These are phyloP conservation scores for Aspergillus ruber DNA, from an alignment of 2,329 filamentous ascomycete genomes.

Conservation along the genomic window DNA sequence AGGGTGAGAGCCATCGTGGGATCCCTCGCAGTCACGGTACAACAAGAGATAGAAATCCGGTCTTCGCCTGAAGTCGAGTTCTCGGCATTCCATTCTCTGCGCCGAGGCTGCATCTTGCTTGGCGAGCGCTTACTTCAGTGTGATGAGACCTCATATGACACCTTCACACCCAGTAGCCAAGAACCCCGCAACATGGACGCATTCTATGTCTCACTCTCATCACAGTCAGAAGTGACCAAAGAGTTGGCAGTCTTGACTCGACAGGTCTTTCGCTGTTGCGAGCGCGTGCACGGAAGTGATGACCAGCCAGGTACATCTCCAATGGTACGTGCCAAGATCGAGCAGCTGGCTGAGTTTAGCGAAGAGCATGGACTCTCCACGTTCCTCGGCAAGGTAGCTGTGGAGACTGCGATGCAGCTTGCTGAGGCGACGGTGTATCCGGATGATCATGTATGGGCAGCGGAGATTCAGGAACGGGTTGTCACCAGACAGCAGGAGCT, in stretches of 20 bases:
- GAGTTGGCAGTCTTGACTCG: conserved; percentile 29
- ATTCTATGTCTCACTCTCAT: conserved; percentile 22
- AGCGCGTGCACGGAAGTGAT: conserved; percentile 14
- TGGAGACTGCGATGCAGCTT: conserved; percentile 36
- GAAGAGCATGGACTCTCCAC: conserved; percentile 16
- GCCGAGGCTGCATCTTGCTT: conserved; percentile 28
- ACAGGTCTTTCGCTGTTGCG: conserved; percentile 29
- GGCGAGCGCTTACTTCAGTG: conserved; percentile 22
- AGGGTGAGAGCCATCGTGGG: conserved; percentile 21
- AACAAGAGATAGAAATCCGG: conserved; percentile 15
- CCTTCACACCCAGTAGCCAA: conserved; percentile 9
- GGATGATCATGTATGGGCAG: conserved; percentile 34
- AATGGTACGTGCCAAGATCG: conserved; percentile 22
- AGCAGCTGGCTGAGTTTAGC: conserved; percentile 16
- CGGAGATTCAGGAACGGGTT: conserved; percentile 31
- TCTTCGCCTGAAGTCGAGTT: conserved; percentile 2
- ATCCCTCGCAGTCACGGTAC: conserved; percentile 17
- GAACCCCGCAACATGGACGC: conserved; percentile 17
- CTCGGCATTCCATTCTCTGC: conserved; percentile 20
- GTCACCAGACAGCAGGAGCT: conserved; percentile 13
- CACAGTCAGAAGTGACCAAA: conserved; percentile 25
- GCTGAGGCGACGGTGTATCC: conserved; percentile 33
- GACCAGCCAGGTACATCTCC: conserved; percentile 18
- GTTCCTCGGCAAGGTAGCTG: conserved; percentile 29
- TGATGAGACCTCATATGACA: conserved; percentile 5